Base-by-base conservation (phyloP, 2,329 filamentous ascomycete genomes). In the Colletotrichum coccodes region DNA sequence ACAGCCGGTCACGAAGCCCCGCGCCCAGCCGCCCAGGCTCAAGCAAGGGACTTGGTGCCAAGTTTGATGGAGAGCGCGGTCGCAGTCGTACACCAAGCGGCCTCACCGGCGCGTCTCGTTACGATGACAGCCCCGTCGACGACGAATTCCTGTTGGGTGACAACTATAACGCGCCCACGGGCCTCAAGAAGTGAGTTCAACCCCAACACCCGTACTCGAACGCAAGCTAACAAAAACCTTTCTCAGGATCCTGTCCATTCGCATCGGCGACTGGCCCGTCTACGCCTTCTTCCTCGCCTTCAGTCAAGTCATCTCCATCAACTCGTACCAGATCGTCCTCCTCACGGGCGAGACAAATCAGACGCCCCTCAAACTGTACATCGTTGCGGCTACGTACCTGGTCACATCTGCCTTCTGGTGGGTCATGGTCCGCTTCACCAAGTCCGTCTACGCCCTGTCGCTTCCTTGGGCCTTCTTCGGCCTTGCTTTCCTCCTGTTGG, bases 241-340 rank as follows among this genome's bases (percentile, higher is more conserved):
- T 47, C 26, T 18, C 23, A 72, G 72, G 52, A 40, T 75, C 32
- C 49, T 90, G 78, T 83, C 87, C 69, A 80, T 84, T 64, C 86
- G 87, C 40, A 76, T 90, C 61, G 86, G 86, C n/a, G 87, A 90
- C 72, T 91, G 89, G 89, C 89, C 89, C 0, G 75, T 90, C 7
- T 91, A 91, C 75, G 85, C 87, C 4, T 83, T 91, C 69, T 81
- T 91, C 53, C 83, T 91, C 21, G 88, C 88, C 9, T 81, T 90
- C 40, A 87, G 87, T 26, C 89, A 91, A 73, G 87, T 91, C 69
- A 86, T 91, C 57, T 87, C 89, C 1, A 87, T 88, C 64, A 91
- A 90, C 77, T 91, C 88, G 0, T 91, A 91, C 77, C 90, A 92
- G 74, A 88, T 92, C 74, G 90, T 89, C 0, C 82, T 92, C n/a